A percentile compares a stretch with the other conserved stretches of the same genome.
These are phyloP conservation scores for Vanrija humicola DNA, from an alignment of 1,284 basidiomycete species.

Conservation along the genomic window DNA sequence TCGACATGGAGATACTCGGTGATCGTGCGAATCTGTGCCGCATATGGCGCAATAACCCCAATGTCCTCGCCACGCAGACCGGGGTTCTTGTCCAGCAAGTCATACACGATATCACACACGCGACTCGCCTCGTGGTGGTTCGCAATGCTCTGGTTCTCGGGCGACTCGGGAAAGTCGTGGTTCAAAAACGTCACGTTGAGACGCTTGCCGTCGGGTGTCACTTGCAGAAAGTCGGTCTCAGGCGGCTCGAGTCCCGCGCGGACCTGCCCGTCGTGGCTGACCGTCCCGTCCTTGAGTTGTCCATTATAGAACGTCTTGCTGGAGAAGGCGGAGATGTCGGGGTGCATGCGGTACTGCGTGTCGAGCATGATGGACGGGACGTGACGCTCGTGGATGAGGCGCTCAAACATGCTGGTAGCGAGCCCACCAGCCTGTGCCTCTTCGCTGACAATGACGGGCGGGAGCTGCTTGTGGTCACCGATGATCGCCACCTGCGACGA, in stretches of 20 bases:
- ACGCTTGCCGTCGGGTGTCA: constrained; percentile 13
- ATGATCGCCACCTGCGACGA: constrained; percentile 80
- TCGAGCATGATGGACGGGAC: constrained; percentile 85
- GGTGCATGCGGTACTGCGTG: constrained; percentile 93
- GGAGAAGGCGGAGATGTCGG: constrained; percentile 78
- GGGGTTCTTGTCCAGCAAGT: constrained; percentile 67
- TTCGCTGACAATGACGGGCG: constrained; percentile 74
- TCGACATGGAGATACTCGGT: constrained; percentile 55
- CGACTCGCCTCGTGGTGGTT: constrained; percentile 72
- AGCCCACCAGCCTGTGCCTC: constrained; percentile 69
- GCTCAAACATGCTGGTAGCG: constrained; percentile 79
- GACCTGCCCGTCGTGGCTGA: constrained; percentile 57
- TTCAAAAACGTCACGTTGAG: constrained; percentile 67
- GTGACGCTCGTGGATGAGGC: constrained; percentile 68
- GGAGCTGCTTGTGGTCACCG: constrained; percentile 95
- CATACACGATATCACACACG: constrained; percentile 72
- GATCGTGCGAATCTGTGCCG: constrained; percentile 70
- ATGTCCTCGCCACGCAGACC: constrained; percentile 68
- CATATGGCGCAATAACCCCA: constrained; percentile 83
- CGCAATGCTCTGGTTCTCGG: constrained; percentile 63
- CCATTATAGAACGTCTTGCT: constrained; percentile 75
- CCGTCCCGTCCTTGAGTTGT: constrained; percentile 67
- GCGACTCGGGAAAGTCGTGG: constrained; percentile 64
- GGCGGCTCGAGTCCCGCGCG: constrained; percentile 58
- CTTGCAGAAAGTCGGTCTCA: constrained; percentile 50